phyloP scores from a whole-genome alignment of 176 grass and related monocot species.

The Raddia guianensis region DNA sequence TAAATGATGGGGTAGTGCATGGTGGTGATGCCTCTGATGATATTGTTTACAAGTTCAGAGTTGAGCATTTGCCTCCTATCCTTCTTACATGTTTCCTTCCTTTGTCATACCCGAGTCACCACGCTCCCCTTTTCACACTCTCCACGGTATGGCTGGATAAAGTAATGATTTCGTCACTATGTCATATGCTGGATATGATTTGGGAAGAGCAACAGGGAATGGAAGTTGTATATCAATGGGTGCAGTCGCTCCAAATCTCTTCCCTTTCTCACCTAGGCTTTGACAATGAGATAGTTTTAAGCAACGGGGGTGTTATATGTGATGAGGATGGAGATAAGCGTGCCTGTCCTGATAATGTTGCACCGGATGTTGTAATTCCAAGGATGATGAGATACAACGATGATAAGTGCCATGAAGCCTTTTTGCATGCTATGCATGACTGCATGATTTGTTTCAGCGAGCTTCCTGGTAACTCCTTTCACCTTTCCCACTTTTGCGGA shows the following conservation, averaged over 20 bases:
- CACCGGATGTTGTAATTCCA: slow-evolving; percentile 66
- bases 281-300: slow-evolving; percentile 55
- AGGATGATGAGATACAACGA: slow-evolving; percentile 67
- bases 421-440: slow-evolving; percentile 62
- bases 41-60: slow-evolving; percentile 64
- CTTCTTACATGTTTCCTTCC: slow-evolving; percentile 63
- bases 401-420: slow-evolving; percentile 56
- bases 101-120: slow-evolving; percentile 63
- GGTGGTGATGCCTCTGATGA: slow-evolving; percentile 44
- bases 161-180: slow-evolving; percentile 48
- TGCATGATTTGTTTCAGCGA: slow-evolving; percentile 76
- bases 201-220: slow-evolving; percentile 62
- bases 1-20: slow-evolving; percentile 41
- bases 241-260: slow-evolving; percentile 65
- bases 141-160: slow-evolving; percentile 56
- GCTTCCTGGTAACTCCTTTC: slow-evolving; percentile 49
- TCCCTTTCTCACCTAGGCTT: slow-evolving; percentile 68
- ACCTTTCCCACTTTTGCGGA: neutral
- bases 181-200: slow-evolving; percentile 59
- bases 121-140: slow-evolving; percentile 61
- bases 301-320: slow-evolving; percentile 26
- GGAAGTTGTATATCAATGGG: slow-evolving; percentile 64
- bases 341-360: slow-evolving; percentile 40
- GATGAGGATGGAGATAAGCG: slow-evolving; percentile 49
- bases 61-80: slow-evolving; percentile 61